A percentile compares a stretch with the other conserved stretches of the same genome.
Conservation (phyloP, 768 basidiomycete species). For the Phaeotremella skinneri region DNA sequence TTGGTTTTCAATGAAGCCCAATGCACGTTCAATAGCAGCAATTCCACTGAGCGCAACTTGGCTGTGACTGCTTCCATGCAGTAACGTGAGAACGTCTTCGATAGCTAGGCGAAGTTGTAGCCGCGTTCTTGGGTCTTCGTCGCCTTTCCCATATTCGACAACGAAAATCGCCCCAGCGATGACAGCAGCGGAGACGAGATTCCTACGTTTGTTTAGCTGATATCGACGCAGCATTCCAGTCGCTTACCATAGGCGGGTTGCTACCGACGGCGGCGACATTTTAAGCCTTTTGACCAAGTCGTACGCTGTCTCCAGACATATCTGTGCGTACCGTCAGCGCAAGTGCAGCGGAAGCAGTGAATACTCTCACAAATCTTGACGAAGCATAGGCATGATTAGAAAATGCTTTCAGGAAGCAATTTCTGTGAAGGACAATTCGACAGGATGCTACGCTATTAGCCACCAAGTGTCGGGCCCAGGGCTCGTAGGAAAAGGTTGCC, state of each 20-base stretch:
- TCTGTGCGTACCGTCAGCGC: neutral
- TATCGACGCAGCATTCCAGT: neutral
- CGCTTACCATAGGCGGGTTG: neutral
- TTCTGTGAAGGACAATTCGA: neutral
- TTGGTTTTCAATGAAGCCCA: neutral
- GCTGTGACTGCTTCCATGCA: neutral
- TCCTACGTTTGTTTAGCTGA: neutral
- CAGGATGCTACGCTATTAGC: neutral
- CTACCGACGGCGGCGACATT: neutral
- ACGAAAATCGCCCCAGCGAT: neutral
- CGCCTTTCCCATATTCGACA: neutral
- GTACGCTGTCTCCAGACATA: neutral
- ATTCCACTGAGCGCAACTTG: neutral
- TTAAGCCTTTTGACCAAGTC: neutral
- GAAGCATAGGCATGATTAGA: neutral
- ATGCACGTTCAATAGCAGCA: neutral
- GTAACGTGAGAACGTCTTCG: neutral
- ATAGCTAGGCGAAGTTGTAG: neutral
- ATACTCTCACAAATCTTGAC: neutral
- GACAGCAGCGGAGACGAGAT: neutral
- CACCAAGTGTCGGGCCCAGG: neutral
- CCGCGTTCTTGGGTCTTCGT: neutral
- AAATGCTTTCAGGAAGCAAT: constrained; percentile 1
- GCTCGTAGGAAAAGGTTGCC: neutral
- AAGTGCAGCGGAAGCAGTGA: too few relatives aligned